A percentile compares a stretch with the other conserved stretches of the same genome.
phyloP scores from a whole-genome alignment of 345 rosid species.

The Salix purpurea region DNA sequence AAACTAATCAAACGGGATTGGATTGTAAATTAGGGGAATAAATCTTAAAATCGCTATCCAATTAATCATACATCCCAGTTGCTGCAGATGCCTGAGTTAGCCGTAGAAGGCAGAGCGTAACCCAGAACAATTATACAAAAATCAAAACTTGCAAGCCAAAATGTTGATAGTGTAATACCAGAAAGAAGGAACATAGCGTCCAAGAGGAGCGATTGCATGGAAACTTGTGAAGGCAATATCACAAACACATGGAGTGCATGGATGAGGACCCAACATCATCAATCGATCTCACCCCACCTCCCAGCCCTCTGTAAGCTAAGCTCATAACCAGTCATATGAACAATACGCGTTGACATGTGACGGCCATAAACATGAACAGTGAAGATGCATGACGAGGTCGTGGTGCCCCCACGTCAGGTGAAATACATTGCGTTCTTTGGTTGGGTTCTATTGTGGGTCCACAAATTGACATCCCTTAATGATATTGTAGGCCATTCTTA shows the following conservation, averaged over 20 bases:
- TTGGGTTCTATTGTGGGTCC: slow-evolving; percentile 31
- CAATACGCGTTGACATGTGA: slow-evolving; percentile 14
- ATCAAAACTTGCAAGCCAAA: no score
- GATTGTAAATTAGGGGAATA: no score
- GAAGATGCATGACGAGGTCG: slow-evolving; percentile 16
- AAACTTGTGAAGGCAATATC: slow-evolving; percentile 22
- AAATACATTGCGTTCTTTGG: slow-evolving; percentile 4
- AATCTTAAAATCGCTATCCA: no score
- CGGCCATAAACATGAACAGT: neutral
- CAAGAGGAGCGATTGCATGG: neutral
- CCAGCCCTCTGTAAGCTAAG: neutral
- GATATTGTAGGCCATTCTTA: slow-evolving; percentile 27
- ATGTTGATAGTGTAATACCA: neutral
- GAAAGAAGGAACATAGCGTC: neutral
- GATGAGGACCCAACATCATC: slow-evolving; percentile 13
- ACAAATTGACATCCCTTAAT: slow-evolving; percentile 8
- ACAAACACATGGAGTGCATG: slow-evolving; percentile 31
- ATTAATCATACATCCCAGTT: no score
- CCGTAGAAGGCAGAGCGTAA: no score
- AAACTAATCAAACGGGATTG: no score
- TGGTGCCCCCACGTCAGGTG: slow-evolving; percentile 30
- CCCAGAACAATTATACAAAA: neutral
- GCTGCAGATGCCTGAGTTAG: no score
- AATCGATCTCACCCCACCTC: neutral
- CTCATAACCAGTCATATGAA: no score